Evolutionary conservation across 2,329 filamentous ascomycete species (phyloP).

Genomic region (Beauveria scarabaeidicola): DNA sequence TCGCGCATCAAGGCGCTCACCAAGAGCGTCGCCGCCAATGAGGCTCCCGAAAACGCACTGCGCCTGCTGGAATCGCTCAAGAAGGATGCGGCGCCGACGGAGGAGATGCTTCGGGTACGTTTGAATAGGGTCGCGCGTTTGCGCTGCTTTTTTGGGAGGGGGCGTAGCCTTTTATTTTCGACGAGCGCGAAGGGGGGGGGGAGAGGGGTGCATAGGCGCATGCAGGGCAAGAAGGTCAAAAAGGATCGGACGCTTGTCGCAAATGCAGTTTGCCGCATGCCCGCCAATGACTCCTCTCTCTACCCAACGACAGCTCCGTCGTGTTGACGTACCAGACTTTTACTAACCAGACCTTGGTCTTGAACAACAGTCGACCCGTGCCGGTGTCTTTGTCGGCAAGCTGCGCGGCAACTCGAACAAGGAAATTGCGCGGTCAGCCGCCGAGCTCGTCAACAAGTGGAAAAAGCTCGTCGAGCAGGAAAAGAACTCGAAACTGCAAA

Average conservation of each 20-base stretch:
- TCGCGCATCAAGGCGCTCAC: conserved; percentile 68
- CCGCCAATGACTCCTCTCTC: background rate
- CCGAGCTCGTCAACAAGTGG: conserved; percentile 83
- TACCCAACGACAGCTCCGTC: background rate
- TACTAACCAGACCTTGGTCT: conserved; percentile 8
- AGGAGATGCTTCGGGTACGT: conserved; percentile 76
- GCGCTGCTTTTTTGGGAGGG: background rate
- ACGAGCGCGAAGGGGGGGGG: background rate
- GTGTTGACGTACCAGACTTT: background rate
- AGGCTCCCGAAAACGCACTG: conserved; percentile 64
- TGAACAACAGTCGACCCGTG: conserved; percentile 60
- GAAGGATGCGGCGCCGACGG: conserved; percentile 71
- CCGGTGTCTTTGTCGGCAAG: conserved; percentile 83
- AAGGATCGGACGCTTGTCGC: background rate
- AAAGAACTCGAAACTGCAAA: conserved; percentile 39
- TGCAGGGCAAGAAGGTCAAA: too few relatives aligned
- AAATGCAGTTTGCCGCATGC: background rate
- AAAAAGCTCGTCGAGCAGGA: conserved; percentile 65
- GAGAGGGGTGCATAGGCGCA: too few relatives aligned
- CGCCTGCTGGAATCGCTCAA: conserved; percentile 70
- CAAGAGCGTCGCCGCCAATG: conserved; percentile 68
- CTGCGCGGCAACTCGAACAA: conserved; percentile 69
- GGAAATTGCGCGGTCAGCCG: conserved; percentile 67
- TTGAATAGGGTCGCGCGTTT: background rate
- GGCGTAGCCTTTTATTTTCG: background rate